phyloP scores from a whole-genome alignment of 2,329 filamentous ascomycete species.

The Colletotrichum sp. region DNA sequence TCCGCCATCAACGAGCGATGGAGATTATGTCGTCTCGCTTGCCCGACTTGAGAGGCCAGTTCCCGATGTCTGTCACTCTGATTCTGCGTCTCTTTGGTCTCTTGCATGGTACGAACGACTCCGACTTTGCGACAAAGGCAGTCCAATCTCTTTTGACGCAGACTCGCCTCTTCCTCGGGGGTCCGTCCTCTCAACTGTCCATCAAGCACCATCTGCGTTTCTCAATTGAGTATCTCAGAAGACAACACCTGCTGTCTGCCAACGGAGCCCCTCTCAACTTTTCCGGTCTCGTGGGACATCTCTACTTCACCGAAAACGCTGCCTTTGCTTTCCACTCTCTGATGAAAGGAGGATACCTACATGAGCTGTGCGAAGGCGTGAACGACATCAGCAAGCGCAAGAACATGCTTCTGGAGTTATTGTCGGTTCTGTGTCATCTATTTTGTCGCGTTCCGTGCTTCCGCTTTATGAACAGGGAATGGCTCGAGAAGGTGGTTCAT shows the following conservation, averaged over 20 bases:
- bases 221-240: slow-evolving; percentile 78
- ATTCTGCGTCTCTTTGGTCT: slow-evolving; percentile 73
- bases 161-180: slow-evolving; percentile 73
- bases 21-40: slow-evolving; percentile 76
- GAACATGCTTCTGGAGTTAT: slow-evolving; percentile 60
- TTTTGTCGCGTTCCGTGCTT: slow-evolving; percentile 65
- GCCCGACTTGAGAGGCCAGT: slow-evolving; percentile 78
- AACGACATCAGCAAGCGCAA: slow-evolving; percentile 46
- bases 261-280: slow-evolving; percentile 74
- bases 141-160: slow-evolving; percentile 74
- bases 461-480: slow-evolving; percentile 44
- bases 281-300: slow-evolving; percentile 70
- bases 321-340: slow-evolving; percentile 80
- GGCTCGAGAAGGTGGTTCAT: slow-evolving; percentile 53
- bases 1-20: slow-evolving; percentile 64
- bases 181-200: slow-evolving; percentile 69
- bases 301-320: slow-evolving; percentile 79
- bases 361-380: slow-evolving; percentile 63
- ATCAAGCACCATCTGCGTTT: slow-evolving; percentile 80
- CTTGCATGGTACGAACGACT: slow-evolving; percentile 68
- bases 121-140: slow-evolving; percentile 64
- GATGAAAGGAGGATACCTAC: slow-evolving; percentile 73
- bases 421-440: slow-evolving; percentile 73
- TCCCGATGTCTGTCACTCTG: slow-evolving; percentile 76
- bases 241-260: slow-evolving; percentile 68